Base-by-base conservation (phyloP, 805 yeast genomes). In the Lachancea sp. region DNA sequence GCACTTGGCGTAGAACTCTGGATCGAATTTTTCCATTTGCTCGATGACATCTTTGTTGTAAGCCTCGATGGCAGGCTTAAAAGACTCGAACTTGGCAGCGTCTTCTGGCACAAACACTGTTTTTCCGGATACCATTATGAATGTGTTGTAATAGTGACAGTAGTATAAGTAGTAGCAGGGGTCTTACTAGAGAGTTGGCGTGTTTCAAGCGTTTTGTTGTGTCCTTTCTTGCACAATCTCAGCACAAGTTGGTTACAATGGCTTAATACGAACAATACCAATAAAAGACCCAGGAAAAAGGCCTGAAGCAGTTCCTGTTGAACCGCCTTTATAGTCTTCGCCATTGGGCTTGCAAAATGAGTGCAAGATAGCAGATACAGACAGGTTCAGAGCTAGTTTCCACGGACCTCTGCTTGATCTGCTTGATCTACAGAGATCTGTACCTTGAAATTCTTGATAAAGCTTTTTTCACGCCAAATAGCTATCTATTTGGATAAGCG, bases 21-120 rank as follows among this genome's bases (percentile, higher is more conserved):
- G 51, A 33, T 58, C 60, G 42, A 52, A 58, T 10, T 41, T 40
- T 15, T 45, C 41, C 46, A 56, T 52, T 30, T 55, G 58, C 8
- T 49, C 53, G 38, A 48, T 47, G n/a, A 46, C 44, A 4, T 51
- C 58, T 38, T 53, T 44, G 36, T 52, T 53, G 48, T 58, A 58
- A 11, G 48, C 48, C 12, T 49, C 56, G 26, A 58, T 55, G 27
- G 49, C 35, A 2, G 59, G 59, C 29, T 48, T 38, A 38, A 35
- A 54, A 22, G 47, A 35, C 15, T 36, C 36, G 40, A 49, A 54
- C 22, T 49, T 46, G 29, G 37, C 48, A 7, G 45, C 42, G 31
- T 48, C 42, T 32, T 48, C 39, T 22, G 25, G 12, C 38, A 20
- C 9, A 26, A 15, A 29, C 30, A 41, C 19, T 3, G 10, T 3